These are phyloP conservation scores for Glycine tomentella DNA, from an alignment of 306 rosid species.

Conservation along the genomic window DNA sequence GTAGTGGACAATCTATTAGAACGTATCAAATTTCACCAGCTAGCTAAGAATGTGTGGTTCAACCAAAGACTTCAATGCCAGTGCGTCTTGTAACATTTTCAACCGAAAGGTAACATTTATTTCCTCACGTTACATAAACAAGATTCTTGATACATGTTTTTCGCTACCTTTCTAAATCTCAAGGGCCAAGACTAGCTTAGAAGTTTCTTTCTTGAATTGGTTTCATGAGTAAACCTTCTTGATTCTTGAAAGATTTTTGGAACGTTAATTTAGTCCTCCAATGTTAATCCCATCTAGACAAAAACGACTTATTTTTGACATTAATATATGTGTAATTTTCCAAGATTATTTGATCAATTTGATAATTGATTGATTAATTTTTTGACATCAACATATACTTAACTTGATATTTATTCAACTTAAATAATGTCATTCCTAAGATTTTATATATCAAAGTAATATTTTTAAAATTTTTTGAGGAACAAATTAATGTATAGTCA, in stretches of 20 bases:
- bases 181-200: not conserved
- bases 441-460: too few species aligned
- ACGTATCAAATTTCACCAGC: not conserved
- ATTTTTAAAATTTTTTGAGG: not conserved
- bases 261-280: not conserved
- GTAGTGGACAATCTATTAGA: constrained; percentile 12
- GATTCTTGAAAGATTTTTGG: not conserved
- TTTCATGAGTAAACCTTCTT: not conserved
- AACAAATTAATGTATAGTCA: not conserved
- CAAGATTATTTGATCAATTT: constrained; percentile 8
- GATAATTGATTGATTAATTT: not conserved
- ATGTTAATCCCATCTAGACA: not conserved
- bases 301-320: not conserved
- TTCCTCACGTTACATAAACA: constrained; percentile 49
- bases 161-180: constrained; percentile 29
- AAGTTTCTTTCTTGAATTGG: not conserved
- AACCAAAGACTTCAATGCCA: not conserved
- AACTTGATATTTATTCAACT: not conserved
- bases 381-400: not conserved
- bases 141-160: not conserved
- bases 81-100: constrained; percentile 6
- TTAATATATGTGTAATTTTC: not conserved
- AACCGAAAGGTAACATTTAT: constrained; percentile 33
- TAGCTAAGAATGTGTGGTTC: constrained; percentile 1
- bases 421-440: not conserved